Evolutionary conservation across 2,329 filamentous ascomycete species (phyloP), one percentile per base, ranked within the genome.

Genomic region (Talaromyces verruculosus): DNA sequence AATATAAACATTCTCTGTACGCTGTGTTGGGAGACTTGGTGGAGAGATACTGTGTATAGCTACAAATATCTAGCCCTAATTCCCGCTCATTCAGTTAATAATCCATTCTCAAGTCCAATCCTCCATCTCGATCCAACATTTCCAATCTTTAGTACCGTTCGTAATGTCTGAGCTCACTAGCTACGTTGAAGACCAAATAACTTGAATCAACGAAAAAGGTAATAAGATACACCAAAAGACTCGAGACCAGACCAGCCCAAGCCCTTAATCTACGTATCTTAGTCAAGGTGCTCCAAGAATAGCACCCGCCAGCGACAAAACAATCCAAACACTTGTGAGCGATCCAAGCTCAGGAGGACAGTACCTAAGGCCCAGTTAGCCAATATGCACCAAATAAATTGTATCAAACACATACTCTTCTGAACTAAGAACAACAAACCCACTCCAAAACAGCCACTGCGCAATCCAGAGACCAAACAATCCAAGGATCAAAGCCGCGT

Each of bases 361-460:
- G 19, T 37, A 59, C 13, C 55, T 59, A 59, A 25, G 10, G n/a
- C 17, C 35, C 17, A 33, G 55, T 59, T 41, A 59, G 55, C 13
- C 30, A 33, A 33, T 33, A 33, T 33, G 30, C 30, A 28, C 19
- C 55, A 17, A 41, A 19, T 11, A 59, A 8, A 10, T 41, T 28
- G 3, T 35, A 39, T 8, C 13, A 11, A 59, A 6, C 1, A 28
- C 55, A n/a, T 59, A 59, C 55, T 59, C 55, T 41, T 59, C 55
- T 15, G 19, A 41, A 35, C 11, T 25, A 5, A 59, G 19, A 59
- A 19, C 5, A n/a, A 59, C 35, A 59, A 59, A 41, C 1, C 55
- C 55, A 28, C n/a, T n/a, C 55, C 55, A 59, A 59, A 59, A 59
- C 10, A 59, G 13, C 55, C 55, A 41, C 55, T 59, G 55, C 37